Conservation (phyloP, 148 eudicot genomes). For the Camellia granthamiana region DNA sequence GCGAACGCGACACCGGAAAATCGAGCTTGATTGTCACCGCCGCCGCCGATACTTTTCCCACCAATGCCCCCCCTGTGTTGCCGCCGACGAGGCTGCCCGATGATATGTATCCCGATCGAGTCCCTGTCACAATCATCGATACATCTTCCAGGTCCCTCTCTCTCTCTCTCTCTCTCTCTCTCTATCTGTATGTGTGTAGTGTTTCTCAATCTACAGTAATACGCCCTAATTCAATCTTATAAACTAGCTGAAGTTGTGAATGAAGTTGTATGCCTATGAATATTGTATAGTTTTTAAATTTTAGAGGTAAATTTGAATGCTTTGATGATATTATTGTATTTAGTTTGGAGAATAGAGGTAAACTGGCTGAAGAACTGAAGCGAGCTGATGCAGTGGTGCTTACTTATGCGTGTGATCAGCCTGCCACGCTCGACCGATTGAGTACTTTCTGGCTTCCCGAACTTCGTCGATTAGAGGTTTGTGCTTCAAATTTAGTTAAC, state of each 20-base stretch:
- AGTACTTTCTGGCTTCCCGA: constrained; percentile 93
- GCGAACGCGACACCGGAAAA: constrained; percentile 79
- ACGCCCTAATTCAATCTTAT: too few species aligned
- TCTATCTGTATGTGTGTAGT: neutral
- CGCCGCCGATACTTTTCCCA: constrained; percentile 64
- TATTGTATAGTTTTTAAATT: neutral
- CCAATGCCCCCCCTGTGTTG: constrained; percentile 58
- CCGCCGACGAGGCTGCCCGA: constrained; percentile 84
- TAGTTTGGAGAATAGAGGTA: constrained; percentile 67
- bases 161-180: too few species aligned
- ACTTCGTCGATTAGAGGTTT: constrained; percentile 85
- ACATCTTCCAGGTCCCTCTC: constrained; percentile 65
- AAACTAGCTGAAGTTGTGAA: neutral
- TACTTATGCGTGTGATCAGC: constrained; percentile 89
- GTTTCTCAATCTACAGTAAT: too few species aligned
- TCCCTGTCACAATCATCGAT: constrained; percentile 74
- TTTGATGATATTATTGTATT: constrained; percentile 2
- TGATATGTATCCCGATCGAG: constrained; percentile 79
- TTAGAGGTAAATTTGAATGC: constrained; percentile 10
- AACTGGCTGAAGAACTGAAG: constrained; percentile 69
- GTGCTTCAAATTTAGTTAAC: neutral
- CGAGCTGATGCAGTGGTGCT: constrained; percentile 92
- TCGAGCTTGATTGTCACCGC: constrained; percentile 84
- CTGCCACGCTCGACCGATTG: constrained; percentile 70
- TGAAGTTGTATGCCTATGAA: neutral